Base-by-base conservation (phyloP, 805 yeast genomes). In the Teunomyces panamensis region DNA sequence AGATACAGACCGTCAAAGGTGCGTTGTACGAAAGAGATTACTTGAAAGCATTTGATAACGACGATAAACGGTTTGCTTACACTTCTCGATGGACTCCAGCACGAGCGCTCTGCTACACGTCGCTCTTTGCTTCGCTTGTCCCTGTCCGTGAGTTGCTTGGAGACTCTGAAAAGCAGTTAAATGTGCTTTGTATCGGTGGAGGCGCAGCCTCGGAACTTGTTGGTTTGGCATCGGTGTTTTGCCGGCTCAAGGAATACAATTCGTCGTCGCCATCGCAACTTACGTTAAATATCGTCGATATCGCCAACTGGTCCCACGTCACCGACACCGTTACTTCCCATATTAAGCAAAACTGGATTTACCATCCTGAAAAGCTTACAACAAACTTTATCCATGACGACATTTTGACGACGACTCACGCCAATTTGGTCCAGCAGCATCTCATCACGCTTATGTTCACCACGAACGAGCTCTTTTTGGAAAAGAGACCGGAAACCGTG, bases 171-270 rank as follows among this genome's bases (percentile, higher is more conserved):
- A 45, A 50, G 13, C 56, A 63, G 11, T 58, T 68, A 3, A 63
- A 73, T 5, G 78, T 84, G 0, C 62, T 89, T 30, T 79, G 85
- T 56, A 74, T 90, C 32, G 97, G 96, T 14, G 96, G 95, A 20
- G 97, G 97, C 30, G 96, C 96, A 0, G 88, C 92, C 4, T 87
- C 89, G 2, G 97, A 89, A 60, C 65, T 89, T 20, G 80, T 82
- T 29, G 87, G 80, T 0, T 58, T 88, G 37, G 80, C 81, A 1
- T 75, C 90, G 13, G 68, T 86, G 1, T 83, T 81, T 51, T 69
- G 76, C 43, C 56, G 72, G 41, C 56, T 65, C 28, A 73, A 73
- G 48, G 73, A 64, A 46, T 56, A 55, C 43, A 55, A 61, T 47
- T 64, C 76, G 4, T 64, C 53, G 32, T 65, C 59, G 27, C 58